Base-by-base conservation (phyloP, 2,329 filamentous ascomycete genomes). In the Fusarium nisikadoi region DNA sequence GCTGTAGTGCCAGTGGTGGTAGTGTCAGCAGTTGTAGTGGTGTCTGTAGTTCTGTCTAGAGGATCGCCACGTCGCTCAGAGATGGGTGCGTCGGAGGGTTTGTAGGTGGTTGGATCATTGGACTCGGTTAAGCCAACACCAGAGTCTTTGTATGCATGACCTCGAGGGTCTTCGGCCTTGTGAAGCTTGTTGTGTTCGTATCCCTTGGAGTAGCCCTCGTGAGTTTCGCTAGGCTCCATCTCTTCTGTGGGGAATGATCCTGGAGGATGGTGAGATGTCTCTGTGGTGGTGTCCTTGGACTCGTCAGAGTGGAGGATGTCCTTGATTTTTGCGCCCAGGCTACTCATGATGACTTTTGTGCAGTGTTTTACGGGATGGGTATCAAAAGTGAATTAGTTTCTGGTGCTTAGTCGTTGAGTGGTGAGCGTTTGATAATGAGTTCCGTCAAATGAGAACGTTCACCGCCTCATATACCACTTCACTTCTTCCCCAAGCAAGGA, bases 171-270 rank as follows among this genome's bases (percentile, higher is more conserved):
- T 1, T 74, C 58, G 6, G 71, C 10, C 39, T 75, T 75, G 58
- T 75, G 73, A 31, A 75, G 49, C 45, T 75, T 75, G 49, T 65
- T 74, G 5, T 74, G 72, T 10, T 75, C 65, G 7, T 68, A 19
- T 27, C 58, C 23, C 19, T 60, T 65, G 11, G 67, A 57, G 31
- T 55, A 69, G 4, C 50, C 57, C 20, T 57, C 17, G 12, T 29
- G 31, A 14, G 43, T 57, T 16, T 74, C 63, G 14, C 57, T 50
- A 17, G 64, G 47, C 27, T 59, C 60, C 62, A 67, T 65, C 10
- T 71, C 72, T 39, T 75, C 72, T 27, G 58, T 62, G 14, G 73
- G 73, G 35, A 65, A 75, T 31, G 65, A 63, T 62, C 73, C 73
- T 17, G 73, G 73, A 23, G 73, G 60, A 36, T 75, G 60, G 25